These are phyloP conservation scores for Talaromyces sp. DNA, from an alignment of 2,329 filamentous ascomycete species.

Conservation along the genomic window DNA sequence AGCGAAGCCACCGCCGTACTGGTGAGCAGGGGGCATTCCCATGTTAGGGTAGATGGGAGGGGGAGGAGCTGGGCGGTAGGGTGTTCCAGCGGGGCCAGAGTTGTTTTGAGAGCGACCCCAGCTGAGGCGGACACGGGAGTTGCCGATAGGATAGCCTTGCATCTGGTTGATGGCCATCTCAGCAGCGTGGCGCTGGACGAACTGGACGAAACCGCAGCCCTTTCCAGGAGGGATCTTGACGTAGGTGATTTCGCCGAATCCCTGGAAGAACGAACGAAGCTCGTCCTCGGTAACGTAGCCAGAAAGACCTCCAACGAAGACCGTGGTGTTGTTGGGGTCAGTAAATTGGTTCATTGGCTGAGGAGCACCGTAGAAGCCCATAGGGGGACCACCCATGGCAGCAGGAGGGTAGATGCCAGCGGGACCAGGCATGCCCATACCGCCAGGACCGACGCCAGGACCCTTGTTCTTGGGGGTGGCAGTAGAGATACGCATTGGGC, in stretches of 20 bases:
- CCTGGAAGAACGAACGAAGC: slow-evolving; percentile 99
- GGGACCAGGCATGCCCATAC: slow-evolving; percentile 51
- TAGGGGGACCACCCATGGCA: slow-evolving; percentile 64
- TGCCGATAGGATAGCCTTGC: slow-evolving; percentile 98
- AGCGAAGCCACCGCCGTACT: slow-evolving; percentile 58
- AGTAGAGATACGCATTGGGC: slow-evolving; percentile 97
- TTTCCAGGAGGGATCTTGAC: slow-evolving; percentile 99
- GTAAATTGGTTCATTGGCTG: slow-evolving; percentile 99
- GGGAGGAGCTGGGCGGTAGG: slow-evolving; percentile 88
- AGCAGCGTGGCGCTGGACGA: slow-evolving; percentile 95
- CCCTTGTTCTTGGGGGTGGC: slow-evolving; percentile 91
- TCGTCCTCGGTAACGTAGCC: slow-evolving; percentile 99
- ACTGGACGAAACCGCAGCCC: slow-evolving; percentile 98
- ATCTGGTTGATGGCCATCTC: slow-evolving; percentile 99
- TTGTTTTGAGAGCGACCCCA: slow-evolving; percentile 99
- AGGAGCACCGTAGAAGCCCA: slow-evolving; percentile 62
- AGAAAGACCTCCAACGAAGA: slow-evolving; percentile 94
- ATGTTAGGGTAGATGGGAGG: slow-evolving; percentile 69
- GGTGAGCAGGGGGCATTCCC: slow-evolving; percentile 63
- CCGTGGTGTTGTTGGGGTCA: slow-evolving; percentile 98
- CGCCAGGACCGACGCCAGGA: slow-evolving; percentile 52
- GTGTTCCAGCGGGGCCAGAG: slow-evolving; percentile 90
- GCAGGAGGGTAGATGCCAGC: slow-evolving; percentile 60
- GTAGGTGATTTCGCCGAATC: slow-evolving; percentile 98
- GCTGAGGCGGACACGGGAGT: slow-evolving; percentile 93